Conservation (phyloP, 345 rosid genomes). For the Rhizophora mangle region DNA sequence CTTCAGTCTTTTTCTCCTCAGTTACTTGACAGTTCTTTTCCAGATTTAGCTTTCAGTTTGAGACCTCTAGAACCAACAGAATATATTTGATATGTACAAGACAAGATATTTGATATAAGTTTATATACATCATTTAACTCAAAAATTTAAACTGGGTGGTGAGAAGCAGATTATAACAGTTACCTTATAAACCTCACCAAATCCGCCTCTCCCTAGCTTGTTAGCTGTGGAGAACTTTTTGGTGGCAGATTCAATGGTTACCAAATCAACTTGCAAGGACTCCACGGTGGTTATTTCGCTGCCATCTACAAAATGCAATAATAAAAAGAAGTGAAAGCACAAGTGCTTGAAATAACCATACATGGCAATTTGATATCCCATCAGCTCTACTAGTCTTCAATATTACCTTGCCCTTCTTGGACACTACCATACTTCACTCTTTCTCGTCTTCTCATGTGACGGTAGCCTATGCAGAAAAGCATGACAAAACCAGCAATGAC, state of each 20-base stretch:
- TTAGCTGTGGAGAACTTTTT: neutral
- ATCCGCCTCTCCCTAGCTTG: neutral
- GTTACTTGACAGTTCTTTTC: too few species aligned
- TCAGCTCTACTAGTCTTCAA: neutral
- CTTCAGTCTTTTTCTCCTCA: too few species aligned
- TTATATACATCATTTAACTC: too few species aligned
- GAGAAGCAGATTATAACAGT: too few species aligned
- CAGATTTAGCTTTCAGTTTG: too few species aligned
- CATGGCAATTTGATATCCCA: neutral
- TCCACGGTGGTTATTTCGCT: neutral
- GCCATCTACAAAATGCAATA: neutral
- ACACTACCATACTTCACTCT: neutral
- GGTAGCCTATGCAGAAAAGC: neutral
- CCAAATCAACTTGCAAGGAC: neutral
- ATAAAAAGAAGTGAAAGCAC: too few species aligned
- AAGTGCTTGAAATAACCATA: too few species aligned
- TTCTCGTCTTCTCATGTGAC: neutral
- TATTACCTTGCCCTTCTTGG: neutral
- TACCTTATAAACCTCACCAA: neutral
- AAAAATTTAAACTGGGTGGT: too few species aligned
- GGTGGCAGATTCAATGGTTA: neutral
- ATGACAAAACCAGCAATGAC: neutral
- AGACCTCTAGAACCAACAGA: too few species aligned
- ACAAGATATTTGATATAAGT: neutral
- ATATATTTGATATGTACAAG: too few species aligned